A percentile compares a stretch with the other conserved stretches of the same genome.
Conservation (phyloP, 2,329 filamentous ascomycete species). For the Arthroderma sp. region DNA sequence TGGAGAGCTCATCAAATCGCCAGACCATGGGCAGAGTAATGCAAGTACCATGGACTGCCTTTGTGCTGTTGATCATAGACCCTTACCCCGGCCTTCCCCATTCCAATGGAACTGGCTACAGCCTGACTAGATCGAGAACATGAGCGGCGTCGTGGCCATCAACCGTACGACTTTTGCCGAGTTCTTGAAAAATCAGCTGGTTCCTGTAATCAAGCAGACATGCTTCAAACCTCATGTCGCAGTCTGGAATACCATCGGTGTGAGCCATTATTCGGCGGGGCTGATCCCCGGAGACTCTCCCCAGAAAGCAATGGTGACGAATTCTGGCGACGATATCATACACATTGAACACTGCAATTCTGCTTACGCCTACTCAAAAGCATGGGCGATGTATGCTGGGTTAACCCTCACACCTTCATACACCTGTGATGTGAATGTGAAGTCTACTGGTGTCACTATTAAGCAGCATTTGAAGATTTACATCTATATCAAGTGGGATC, state of each 20-base stretch:
- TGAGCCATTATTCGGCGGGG: too few relatives aligned
- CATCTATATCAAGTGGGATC: not conserved
- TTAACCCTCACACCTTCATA: not conserved
- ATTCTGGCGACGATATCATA: not conserved
- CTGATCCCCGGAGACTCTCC: not conserved
- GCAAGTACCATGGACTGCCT: not conserved
- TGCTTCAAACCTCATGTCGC: not conserved
- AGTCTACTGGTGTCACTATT: not conserved
- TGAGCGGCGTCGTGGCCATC: not conserved
- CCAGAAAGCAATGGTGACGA: not conserved
- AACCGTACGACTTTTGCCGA: not conserved
- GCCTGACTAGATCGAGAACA: not conserved
- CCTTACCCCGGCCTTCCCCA: not conserved
- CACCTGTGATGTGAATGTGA: not conserved
- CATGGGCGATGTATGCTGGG: not conserved
- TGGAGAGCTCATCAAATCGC: not conserved
- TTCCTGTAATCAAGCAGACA: not conserved
- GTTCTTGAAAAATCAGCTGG: not conserved
- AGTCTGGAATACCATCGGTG: too few relatives aligned
- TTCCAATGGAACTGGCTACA: not conserved
- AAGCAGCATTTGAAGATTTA: not conserved
- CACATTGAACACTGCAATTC: not conserved
- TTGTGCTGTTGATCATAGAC: not conserved
- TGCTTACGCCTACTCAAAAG: not conserved
- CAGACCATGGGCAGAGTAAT: not conserved